Evolutionary conservation across 176 grass and related monocot species (phyloP).

Genomic region (Typha latifolia): DNA sequence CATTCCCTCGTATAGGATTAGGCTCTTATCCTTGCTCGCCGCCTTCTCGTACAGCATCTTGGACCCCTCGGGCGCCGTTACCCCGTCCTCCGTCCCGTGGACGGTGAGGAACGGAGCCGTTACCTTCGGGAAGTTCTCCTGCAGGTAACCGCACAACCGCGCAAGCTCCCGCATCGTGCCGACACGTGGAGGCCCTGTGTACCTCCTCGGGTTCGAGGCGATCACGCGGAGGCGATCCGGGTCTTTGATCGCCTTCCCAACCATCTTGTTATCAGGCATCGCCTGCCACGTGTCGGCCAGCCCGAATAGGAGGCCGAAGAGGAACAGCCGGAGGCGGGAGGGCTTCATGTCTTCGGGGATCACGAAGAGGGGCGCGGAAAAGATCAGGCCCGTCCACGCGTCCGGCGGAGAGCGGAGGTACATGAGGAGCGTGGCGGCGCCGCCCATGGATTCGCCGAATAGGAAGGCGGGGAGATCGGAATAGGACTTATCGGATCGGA

Average conservation of each 20-base stretch:
- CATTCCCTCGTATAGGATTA: constrained; percentile 62
- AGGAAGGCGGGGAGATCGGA: constrained; percentile 47
- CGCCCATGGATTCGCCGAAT: constrained; percentile 71
- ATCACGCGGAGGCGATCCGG: constrained; percentile 36
- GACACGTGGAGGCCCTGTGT: constrained; percentile 39
- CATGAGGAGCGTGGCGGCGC: constrained; percentile 47
- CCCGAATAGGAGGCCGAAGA: constrained; percentile 61
- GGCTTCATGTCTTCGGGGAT: constrained; percentile 60
- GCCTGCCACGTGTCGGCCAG: constrained; percentile 60
- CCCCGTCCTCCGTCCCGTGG: constrained; percentile 54
- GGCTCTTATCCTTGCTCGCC: constrained; percentile 39
- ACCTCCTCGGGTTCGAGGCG: constrained; percentile 41
- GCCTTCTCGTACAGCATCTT: constrained; percentile 57
- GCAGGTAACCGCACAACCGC: constrained; percentile 35
- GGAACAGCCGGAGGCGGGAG: constrained; percentile 38
- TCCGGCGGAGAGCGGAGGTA: constrained; percentile 45
- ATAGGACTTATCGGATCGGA: constrained; percentile 16
- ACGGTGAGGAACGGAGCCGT: constrained; percentile 46
- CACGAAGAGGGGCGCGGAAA: constrained; percentile 53
- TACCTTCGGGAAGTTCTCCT: constrained; percentile 30
- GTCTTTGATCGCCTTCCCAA: constrained; percentile 32
- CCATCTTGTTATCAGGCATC: constrained; percentile 59
- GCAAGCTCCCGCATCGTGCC: constrained; percentile 69
- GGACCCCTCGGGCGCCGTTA: constrained; percentile 52
- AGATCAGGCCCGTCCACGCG: constrained; percentile 46